A percentile compares a stretch with the other conserved stretches of the same genome.
These are phyloP conservation scores for Berberis thunbergii DNA, from an alignment of 164 flowering plant genomes.

Conservation along the genomic window DNA sequence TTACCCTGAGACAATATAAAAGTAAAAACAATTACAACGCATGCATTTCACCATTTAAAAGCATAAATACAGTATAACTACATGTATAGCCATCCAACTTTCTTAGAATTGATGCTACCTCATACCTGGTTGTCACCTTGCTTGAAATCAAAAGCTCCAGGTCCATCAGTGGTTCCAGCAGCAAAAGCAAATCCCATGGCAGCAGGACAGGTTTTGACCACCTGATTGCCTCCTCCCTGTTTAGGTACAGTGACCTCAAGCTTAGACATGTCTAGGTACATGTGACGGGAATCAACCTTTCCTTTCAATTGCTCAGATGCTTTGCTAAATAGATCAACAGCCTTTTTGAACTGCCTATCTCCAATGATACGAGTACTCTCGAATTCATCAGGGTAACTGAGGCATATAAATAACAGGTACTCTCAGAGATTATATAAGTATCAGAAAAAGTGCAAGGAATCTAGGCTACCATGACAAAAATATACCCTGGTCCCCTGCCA, in stretches of 20 bases:
- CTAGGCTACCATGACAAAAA: neutral
- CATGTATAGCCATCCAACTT: neutral
- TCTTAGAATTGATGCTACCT: neutral
- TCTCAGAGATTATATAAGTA: neutral
- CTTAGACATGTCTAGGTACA: conserved; percentile 72
- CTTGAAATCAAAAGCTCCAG: conserved; percentile 96
- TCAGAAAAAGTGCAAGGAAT: neutral
- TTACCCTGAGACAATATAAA: conserved; percentile 57
- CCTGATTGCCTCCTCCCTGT: conserved; percentile 46
- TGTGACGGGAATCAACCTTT: conserved; percentile 73
- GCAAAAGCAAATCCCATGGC: conserved; percentile 99
- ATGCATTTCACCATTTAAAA: conserved; percentile 2
- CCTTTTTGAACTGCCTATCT: conserved; percentile 79
- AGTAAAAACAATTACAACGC: neutral
- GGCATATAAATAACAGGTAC: conserved; percentile 12
- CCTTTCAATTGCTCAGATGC: conserved; percentile 80
- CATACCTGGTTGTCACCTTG: conserved; percentile 87
- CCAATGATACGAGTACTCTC: conserved; percentile 94
- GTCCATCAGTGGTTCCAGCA: conserved; percentile 99
- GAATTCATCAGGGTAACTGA: conserved; percentile 90
- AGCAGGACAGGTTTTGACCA: conserved; percentile 89
- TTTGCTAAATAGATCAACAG: conserved; percentile 60
- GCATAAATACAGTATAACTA: neutral
- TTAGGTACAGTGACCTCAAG: conserved; percentile 64
- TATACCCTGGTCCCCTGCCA: conserved; percentile 97